Base-by-base conservation (phyloP, 495 filamentous ascomycete genomes). In the Staphylotrichum longicolle region DNA sequence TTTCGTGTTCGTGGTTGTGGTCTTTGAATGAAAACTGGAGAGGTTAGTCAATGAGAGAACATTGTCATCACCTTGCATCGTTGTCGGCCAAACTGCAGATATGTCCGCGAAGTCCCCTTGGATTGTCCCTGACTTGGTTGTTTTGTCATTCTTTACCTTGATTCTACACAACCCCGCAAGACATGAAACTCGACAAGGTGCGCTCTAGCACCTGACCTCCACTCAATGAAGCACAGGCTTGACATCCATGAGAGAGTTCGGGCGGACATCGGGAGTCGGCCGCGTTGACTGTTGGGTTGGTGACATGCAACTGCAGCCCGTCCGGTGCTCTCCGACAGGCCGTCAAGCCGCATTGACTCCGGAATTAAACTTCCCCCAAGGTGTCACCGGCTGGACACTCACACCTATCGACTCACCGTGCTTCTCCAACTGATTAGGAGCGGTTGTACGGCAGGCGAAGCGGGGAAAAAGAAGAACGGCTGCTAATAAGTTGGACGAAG, bases 211-310 rank as follows among this genome's bases (percentile, higher is more conserved):
- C 20, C 20, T 27, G 20, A 27, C 20, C 1, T 27, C 20, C 20
- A 27, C 20, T 27, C 20, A 27, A 27, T 27, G 20, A 27, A 27
- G 20, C 20, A 27, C 20, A 27, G 20, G 1, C 20, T 27, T 27
- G 20, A 27, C 20, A 27, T 27, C 20, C 20, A 27, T 27, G 20
- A 27, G 20, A 27, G 20, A 33, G 10, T 32, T 14, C 48, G 48
- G 48, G 11, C 48, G 48, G 48, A 50, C 48, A 50, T 50, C 48
- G 48, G 48, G 32, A 34, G 10, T 30, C 48, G 30, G 32, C 2
- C 11, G 32, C 30, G 5, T 50, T 27, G 20, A 0, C 14, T 4
- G 10, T n/a, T 12, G 48, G 30, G 34, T 11, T 34, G 32, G 32
- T 50, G 48, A 50, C 32, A 4, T 4, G 30, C 32, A 27, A 7